Evolutionary conservation across 129 eudicot species (phyloP).

Genomic region (Erigeron canadensis): DNA sequence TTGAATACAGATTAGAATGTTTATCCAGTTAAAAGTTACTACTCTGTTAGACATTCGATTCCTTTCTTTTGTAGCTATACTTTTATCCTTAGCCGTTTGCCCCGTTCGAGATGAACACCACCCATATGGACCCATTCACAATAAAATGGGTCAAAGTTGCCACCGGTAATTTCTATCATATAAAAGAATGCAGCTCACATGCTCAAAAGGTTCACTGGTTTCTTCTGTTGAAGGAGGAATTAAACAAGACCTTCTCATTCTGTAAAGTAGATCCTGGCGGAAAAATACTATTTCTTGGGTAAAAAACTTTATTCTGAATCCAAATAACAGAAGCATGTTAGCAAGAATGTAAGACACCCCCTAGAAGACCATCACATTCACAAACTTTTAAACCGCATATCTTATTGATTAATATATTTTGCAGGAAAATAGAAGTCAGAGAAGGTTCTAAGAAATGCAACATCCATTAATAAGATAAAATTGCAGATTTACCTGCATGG

Average conservation of each 20-base stretch:
- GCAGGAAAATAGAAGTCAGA: background rate
- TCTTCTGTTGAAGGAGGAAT: conserved; percentile 89
- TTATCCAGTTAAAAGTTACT: background rate
- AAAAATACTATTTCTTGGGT: conserved; percentile 87
- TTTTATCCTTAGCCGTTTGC: background rate
- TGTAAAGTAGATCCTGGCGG: conserved; percentile 82
- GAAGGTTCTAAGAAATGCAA: background rate
- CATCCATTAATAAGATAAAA: background rate
- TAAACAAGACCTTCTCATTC: conserved; percentile 82
- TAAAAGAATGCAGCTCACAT: conserved; percentile 51
- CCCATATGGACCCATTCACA: conserved; percentile 3
- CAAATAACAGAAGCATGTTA: conserved; percentile 20
- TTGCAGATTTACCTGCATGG: conserved; percentile 78
- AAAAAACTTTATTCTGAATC: conserved; percentile 72
- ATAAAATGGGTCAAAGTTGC: background rate
- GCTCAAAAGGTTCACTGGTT: conserved; percentile 88
- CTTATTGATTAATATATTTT: background rate
- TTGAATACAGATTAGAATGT: background rate
- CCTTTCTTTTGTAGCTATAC: too few relatives aligned
- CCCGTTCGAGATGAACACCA: background rate
- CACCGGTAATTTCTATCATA: conserved; percentile 7
- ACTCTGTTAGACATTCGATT: too few relatives aligned
- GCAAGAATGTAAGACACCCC: conserved; percentile 11
- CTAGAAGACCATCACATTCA: background rate
- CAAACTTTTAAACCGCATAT: conserved; percentile 8